Conservation (phyloP, 2,329 filamentous ascomycete species). For the Cercospora nicotianae region DNA sequence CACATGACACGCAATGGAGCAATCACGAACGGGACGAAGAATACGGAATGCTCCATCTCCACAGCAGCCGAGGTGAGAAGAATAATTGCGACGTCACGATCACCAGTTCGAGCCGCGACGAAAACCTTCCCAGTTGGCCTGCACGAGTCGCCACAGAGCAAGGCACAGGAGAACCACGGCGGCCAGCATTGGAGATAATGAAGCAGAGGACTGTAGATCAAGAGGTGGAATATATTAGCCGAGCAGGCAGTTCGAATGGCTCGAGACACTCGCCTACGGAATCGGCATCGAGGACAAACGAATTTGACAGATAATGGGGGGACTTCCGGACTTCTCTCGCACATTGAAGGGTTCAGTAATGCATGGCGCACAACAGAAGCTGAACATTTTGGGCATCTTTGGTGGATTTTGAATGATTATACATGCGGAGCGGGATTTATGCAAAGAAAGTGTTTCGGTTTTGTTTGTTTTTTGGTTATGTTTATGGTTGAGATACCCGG, state of each 20-base stretch:
- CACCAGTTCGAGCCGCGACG: neutral
- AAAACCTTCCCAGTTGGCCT: neutral
- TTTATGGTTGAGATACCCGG: neutral
- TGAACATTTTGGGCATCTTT: neutral
- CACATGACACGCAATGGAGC: slow-evolving; percentile 12
- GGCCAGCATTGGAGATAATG: slow-evolving; percentile 22
- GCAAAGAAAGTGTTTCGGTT: no score
- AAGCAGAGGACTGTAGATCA: slow-evolving; percentile 27
- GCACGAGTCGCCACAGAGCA: neutral
- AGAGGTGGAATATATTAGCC: slow-evolving; percentile 20
- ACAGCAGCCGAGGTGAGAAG: neutral
- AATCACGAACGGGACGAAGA: slow-evolving; percentile 23
- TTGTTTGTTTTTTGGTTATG: no score
- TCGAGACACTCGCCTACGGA: neutral
- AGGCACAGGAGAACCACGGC: neutral
- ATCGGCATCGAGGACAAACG: neutral
- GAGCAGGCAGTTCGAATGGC: neutral
- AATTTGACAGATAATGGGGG: neutral
- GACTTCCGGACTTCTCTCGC: neutral
- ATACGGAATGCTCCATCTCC: slow-evolving; percentile 17
- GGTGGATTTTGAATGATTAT: neutral
- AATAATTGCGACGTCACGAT: neutral
- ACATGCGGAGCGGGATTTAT: neutral
- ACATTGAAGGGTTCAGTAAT: neutral
- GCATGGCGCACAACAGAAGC: neutral